Evolutionary conservation across 2,329 filamentous ascomycete species (phyloP), one percentile per base, ranked within the genome.

Genomic region (Botryotinia narcissicola): DNA sequence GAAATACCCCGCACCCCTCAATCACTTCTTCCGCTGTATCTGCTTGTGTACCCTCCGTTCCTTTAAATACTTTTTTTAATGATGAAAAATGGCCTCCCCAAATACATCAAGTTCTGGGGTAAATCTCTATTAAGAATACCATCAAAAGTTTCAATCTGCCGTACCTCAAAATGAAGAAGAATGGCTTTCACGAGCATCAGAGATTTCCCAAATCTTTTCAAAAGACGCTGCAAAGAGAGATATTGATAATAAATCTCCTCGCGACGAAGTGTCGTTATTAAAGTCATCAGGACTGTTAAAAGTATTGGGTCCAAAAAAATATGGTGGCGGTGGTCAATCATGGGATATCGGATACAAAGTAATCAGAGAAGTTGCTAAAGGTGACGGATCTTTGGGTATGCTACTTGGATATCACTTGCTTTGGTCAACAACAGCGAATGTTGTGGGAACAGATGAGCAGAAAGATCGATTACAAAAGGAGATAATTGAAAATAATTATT

Each of bases 351-450:
- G 83, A 0, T 91, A 89, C 77, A 87, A 87, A 77, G 83, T 82
- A 0, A 90, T 91, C 42, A 84, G 89, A 0, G 88, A 91, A 73
- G 87, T 92, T 9, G 88, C 90, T 1, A 89, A 89, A 77, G 87
- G 84, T 0, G 90, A 92, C 79, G 90, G 89, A 84, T 90, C 87
- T 0, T 83, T 92, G 46, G 90, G 89, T 1, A 90, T 91, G 89
- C 84, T 92, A 0, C 83, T 91, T 0, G 89, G 88, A 1, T 91
- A 91, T 76, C 89, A 91, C 77, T 82, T 91, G 7, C 83, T 91
- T 12, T 92, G 89, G 89, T 88, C 86, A 0, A 88, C 85, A 0
- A 91, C 87, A 0, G 88, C 88, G 25, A 87, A 87, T 73, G 83
- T 91, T 0, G 87, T 91, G 16, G 90, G 90, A 2, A 89, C 84